Conservation (phyloP, 805 yeast genomes). For the Saccharomycopsis javanensis region DNA sequence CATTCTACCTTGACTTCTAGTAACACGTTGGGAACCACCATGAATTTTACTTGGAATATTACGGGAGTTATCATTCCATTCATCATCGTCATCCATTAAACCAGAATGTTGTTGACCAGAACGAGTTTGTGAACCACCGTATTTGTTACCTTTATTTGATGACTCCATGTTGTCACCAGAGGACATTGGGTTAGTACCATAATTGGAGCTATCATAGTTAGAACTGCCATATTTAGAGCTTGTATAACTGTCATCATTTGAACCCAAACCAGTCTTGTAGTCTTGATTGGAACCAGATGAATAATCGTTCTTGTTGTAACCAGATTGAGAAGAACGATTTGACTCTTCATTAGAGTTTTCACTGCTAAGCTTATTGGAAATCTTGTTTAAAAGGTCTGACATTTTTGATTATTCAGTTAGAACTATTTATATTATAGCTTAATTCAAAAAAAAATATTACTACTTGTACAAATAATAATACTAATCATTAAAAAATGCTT, state of each 20-base stretch:
- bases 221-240: neutral
- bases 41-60: neutral
- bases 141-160: neutral
- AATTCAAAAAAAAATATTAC: neutral
- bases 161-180: neutral
- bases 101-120: constrained; percentile 1
- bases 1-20: constrained; percentile 8
- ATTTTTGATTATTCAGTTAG: constrained; percentile 1
- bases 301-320: neutral
- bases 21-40: constrained; percentile 4
- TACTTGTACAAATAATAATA: too few relatives aligned
- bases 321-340: neutral
- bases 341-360: neutral
- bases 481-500: neutral
- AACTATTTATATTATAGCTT: too few relatives aligned
- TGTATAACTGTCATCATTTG: neutral
- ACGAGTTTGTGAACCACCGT: neutral
- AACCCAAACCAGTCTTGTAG: neutral
- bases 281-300: neutral
- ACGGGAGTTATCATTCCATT: constrained; percentile 1
- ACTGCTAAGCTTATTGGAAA: constrained; percentile 6
- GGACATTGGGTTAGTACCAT: neutral
- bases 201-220: neutral
- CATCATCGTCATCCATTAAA: neutral
- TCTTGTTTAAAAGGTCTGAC: constrained; percentile 12